Base-by-base conservation (phyloP, 2,329 filamentous ascomycete genomes). In the Kalmusia sp. region DNA sequence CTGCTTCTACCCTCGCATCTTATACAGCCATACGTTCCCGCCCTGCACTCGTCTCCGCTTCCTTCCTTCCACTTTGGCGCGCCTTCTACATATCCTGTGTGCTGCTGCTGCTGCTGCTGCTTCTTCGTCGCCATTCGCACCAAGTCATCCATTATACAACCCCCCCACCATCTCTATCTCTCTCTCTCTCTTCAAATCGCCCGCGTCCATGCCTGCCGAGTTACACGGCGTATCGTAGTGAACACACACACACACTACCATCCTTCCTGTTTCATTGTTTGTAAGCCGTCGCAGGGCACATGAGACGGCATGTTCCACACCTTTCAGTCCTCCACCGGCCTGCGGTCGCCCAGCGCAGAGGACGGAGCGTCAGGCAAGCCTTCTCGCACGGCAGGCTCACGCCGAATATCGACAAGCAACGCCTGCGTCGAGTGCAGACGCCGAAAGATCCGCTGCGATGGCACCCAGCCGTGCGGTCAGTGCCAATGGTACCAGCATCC, bases 381-480 rank as follows among this genome's bases (percentile, higher is more conserved):
- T 49, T 62, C 65, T 49, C 71, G 70, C 6, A 63, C 70, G 14
- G 62, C 70, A 19, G 74, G 70, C 34, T 77, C 77, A 19, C 67
- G 77, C 30, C 72, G 78, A 4, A 80, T 80, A 39, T 79, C 78
- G 4, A 80, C 78, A 3, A 79, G 72, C 63, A 80, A 89, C 66
- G 89, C 89, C 31, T 92, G 89, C 71, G 87, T 89, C 41, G 88
- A 90, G 64, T 92, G 90, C 76, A 87, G 92, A 68, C 83, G 90
- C 62, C 84, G 90, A 57, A 95, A 93, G 75, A 93, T 93, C 50
- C 87, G 91, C 58, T 95, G 91, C 69, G 90, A 93, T 76, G 91
- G 91, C 49, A 84, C 88, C 61, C 88, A 91, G 67, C 91, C 91
- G 9, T 95, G 91, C 69, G 89, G 90, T 31, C 90, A 92, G 70